Percentiles rank a stretch among this genome's conserved stretches.
Evolutionary conservation across 305 asterid genomes (phyloP).

Genomic region (Nicotiana rustica): DNA sequence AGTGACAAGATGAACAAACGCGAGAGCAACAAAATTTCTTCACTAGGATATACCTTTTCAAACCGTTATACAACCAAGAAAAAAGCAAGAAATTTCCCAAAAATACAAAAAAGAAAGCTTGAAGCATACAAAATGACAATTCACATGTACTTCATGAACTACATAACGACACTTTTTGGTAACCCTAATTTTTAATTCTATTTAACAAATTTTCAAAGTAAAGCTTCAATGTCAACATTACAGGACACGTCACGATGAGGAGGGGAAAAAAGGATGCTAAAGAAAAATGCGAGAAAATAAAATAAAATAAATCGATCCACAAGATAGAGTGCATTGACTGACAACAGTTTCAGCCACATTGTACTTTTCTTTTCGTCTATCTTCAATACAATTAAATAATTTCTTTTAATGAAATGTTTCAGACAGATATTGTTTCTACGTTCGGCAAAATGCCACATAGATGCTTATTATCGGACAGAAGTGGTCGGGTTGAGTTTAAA

Average conservation of each 20-base stretch:
- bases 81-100: neutral
- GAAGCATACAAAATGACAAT: slow-evolving; percentile 25
- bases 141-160: slow-evolving; percentile 31
- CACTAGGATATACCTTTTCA: neutral
- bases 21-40: neutral
- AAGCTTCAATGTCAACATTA: slow-evolving; percentile 17
- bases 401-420: neutral
- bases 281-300: neutral
- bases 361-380: neutral
- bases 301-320: neutral
- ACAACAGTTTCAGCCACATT: neutral
- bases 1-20: neutral
- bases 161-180: slow-evolving; percentile 15
- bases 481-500: neutral
- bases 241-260: slow-evolving; percentile 5
- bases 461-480: neutral
- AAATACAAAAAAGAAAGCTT: slow-evolving; percentile 16
- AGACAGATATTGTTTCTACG: slow-evolving; percentile 4
- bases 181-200: neutral
- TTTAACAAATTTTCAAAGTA: neutral
- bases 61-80: slow-evolving; percentile 3
- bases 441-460: slow-evolving; percentile 20
- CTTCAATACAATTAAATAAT: neutral
- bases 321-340: neutral
- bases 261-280: too few species aligned